Evolutionary conservation across 75 land plant genomes (phyloP).

Genomic region (Azolla pinnata): DNA sequence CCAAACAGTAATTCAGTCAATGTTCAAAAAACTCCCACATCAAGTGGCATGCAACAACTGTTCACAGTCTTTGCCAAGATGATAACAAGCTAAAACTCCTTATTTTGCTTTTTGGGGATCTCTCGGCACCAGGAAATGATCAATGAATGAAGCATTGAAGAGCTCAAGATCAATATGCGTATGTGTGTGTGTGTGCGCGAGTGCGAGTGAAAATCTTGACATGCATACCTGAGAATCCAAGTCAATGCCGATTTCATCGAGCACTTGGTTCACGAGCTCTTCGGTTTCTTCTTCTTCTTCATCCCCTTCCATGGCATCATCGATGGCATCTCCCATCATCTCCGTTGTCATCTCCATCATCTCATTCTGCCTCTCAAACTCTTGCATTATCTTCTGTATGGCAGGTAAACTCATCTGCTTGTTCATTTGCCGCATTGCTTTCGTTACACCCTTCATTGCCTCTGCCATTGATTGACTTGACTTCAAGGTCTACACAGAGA

Average conservation of each 20-base stretch:
- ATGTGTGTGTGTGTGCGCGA: background rate
- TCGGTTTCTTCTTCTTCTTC: constrained; percentile 95
- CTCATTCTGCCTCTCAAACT: constrained; percentile 85
- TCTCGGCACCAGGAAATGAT: too few relatives aligned
- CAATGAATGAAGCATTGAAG: background rate
- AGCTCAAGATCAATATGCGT: background rate
- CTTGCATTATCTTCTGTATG: constrained; percentile 89
- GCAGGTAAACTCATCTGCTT: constrained; percentile 91
- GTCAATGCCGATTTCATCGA: constrained; percentile 96
- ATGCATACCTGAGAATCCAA: constrained; percentile 60
- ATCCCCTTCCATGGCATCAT: constrained; percentile 88
- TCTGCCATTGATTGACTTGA: constrained; percentile 97
- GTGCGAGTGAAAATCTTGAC: background rate
- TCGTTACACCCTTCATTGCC: constrained; percentile 97
- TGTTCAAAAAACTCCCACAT: too few relatives aligned
- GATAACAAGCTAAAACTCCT: background rate
- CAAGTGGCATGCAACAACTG: too few relatives aligned
- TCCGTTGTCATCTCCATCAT: constrained; percentile 82
- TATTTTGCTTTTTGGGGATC: too few relatives aligned
- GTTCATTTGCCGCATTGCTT: constrained; percentile 96
- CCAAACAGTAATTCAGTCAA: too few relatives aligned
- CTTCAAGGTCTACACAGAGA: constrained; percentile 59
- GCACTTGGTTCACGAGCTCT: constrained; percentile 85
- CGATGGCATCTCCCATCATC: constrained; percentile 91
- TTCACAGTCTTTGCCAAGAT: too few relatives aligned